phyloP scores from a whole-genome alignment of 1,284 basidiomycete genomes.

The Phellinidium pouzarii region DNA sequence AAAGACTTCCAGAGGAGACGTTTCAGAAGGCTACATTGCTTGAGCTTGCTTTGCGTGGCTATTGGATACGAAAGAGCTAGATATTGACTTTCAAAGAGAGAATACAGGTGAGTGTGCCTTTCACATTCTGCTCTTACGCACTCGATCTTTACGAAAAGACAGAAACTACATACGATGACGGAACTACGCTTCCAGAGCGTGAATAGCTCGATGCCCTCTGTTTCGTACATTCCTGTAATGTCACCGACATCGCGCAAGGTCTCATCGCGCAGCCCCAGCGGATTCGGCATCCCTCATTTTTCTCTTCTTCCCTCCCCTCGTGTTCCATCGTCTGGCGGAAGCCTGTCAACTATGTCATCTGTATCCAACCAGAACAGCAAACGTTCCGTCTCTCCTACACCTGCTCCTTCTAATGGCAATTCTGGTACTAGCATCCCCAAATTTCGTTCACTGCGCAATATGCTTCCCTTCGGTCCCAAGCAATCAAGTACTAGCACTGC shows the following conservation, averaged over 20 bases:
- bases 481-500: not conserved
- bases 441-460: constrained; percentile 10
- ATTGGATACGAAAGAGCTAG: too few species aligned
- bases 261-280: not conserved
- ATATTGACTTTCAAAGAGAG: too few species aligned
- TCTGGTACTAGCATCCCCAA: constrained; percentile 7
- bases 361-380: not conserved
- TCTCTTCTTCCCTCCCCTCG: constrained; percentile 8
- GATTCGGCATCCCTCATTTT: constrained; percentile 1
- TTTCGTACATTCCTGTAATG: constrained; percentile 12
- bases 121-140: not conserved
- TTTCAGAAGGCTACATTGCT: too few species aligned
- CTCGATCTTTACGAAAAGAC: not conserved
- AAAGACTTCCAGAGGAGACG: too few species aligned
- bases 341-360: not conserved
- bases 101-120: not conserved
- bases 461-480: constrained; percentile 17
- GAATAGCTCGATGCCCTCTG: constrained; percentile 1
- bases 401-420: not conserved
- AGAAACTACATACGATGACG: not conserved
- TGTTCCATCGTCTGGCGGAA: not conserved
- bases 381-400: not conserved
- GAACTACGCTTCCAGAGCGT: constrained; percentile 5
- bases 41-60: too few species aligned
- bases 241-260: constrained; percentile 10